Base-by-base conservation (phyloP, 1,284 basidiomycete species). In the Ceratobasidium sp. region DNA sequence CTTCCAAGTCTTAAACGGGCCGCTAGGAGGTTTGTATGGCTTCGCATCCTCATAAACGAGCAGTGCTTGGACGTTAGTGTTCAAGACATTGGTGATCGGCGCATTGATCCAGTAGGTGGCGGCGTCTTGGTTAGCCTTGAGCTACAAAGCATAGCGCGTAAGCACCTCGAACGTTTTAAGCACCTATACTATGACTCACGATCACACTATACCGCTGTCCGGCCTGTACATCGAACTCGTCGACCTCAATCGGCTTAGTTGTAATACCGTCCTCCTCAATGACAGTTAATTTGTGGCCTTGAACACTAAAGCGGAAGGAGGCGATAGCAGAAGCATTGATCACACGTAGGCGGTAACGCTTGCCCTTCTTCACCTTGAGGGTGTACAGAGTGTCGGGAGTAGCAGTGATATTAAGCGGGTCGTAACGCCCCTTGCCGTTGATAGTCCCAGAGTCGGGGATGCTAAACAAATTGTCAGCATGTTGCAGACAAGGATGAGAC, bases 311-410 rank as follows among this genome's bases (percentile, higher is more conserved):
- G 6, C 64, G 79, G 73, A 63, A 77, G 56, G 59, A 54, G 19
- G 71, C 75, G 19, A 81, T 60, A 14, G 75, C 75, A 57, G 80
- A 74, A 19, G 72, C 75, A 78, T 82, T 73, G 57, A 76, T 57
- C 44, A 72, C 77, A n/a, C 91, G 84, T 64, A 89, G 80, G 44
- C 86, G 83, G 81, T 89, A 89, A 31, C 83, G 87, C 80, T 86
- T 86, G 51, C 87, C 87, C 0, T 85, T 80, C 76, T 83, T 81
- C 76, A 88, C 69, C 56, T 72, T 72, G 69, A 72, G 69, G 15
- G 69, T 72, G 69, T 72, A 60, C 27, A 72, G 69, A 9, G 54
- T 36, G 45, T 72, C 69, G 24, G 69, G 57, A 29, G 54, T 47
- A 24, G 69, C 57, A 29, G 69, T 48, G 9, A 72, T 72, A 57